Conservation (phyloP, 345 rosid species). For the Cardiospermum halicacabum region DNA sequence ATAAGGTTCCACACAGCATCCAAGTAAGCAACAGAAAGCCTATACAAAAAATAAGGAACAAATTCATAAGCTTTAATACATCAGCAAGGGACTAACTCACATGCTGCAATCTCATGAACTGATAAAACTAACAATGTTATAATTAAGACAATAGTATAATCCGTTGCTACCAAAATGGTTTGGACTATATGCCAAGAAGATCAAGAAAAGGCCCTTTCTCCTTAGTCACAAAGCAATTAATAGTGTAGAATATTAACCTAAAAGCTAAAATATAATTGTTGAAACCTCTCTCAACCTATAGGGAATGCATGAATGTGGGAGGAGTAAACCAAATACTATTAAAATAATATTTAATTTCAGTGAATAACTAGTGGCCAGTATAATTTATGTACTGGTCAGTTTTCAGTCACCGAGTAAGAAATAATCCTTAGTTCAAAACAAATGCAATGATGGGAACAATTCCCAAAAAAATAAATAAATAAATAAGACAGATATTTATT, state of each 20-base stretch:
- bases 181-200: neutral
- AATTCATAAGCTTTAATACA: slow-evolving; percentile 11
- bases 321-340: neutral
- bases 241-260: neutral
- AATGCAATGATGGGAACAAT: neutral
- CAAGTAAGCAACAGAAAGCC: slow-evolving; percentile 61
- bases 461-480: neutral
- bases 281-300: neutral
- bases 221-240: neutral
- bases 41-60: slow-evolving; percentile 19
- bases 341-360: too few relatives aligned
- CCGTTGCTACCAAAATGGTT: neutral
- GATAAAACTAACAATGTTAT: neutral
- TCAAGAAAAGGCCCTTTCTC: neutral
- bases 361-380: too few relatives aligned
- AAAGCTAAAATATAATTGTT: neutral
- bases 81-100: neutral
- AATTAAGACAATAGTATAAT: neutral
- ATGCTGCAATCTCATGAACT: slow-evolving; percentile 1
- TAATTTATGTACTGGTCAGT: too few relatives aligned
- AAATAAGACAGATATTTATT: neutral
- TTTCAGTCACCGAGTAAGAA: too few relatives aligned
- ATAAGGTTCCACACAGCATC: slow-evolving; percentile 64
- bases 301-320: neutral
- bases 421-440: neutral